Percentiles rank a stretch among this genome's conserved stretches.
phyloP scores from a whole-genome alignment of 2,329 filamentous ascomycete genomes.

The Neurospora sp. region DNA sequence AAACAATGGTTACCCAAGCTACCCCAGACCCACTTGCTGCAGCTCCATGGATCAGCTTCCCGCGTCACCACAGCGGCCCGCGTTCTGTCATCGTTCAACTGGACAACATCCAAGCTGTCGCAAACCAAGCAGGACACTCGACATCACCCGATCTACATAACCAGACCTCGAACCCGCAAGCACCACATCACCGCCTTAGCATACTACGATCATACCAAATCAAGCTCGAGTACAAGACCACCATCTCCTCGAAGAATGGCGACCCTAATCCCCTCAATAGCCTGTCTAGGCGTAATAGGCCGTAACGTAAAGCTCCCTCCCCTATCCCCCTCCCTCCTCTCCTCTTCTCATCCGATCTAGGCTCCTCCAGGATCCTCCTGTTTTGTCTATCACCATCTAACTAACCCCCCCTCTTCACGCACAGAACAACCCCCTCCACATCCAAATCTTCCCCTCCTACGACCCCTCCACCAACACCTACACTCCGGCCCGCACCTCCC shows the following conservation, averaged over 20 bases:
- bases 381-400: background rate
- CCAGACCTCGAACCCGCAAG: background rate
- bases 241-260: slow-evolving; percentile 33
- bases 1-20: background rate
- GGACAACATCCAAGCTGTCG: background rate
- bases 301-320: slow-evolving; percentile 58
- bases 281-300: slow-evolving; percentile 87
- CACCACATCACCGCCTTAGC: background rate
- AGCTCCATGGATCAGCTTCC: background rate
- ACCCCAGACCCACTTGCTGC: background rate
- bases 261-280: slow-evolving; percentile 66
- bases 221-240: background rate
- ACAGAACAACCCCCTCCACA: slow-evolving; percentile 93
- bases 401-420: background rate
- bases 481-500: slow-evolving; percentile 53
- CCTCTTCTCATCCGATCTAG: background rate
- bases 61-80: background rate
- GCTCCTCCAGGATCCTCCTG: background rate
- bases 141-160: background rate
- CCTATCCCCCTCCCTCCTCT: background rate
- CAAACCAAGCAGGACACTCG: background rate
- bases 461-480: slow-evolving; percentile 43
- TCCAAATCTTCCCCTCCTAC: slow-evolving; percentile 77
- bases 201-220: background rate
- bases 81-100: background rate